A percentile compares a stretch with the other conserved stretches of the same genome.
Evolutionary conservation across 495 filamentous ascomycete genomes (phyloP).

Genomic region (Daldinia concentrica): DNA sequence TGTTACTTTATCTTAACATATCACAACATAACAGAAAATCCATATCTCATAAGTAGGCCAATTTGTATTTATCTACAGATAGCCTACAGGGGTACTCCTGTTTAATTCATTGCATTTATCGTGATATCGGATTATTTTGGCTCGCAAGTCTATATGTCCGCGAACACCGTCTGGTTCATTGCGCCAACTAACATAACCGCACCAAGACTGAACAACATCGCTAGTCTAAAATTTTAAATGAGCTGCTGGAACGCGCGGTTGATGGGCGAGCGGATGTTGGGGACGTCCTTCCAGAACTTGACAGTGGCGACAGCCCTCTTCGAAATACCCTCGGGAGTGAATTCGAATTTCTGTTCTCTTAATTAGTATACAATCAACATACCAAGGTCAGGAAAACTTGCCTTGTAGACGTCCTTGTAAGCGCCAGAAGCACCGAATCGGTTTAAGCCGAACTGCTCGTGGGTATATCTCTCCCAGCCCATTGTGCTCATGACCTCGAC

Average conservation of each 20-base stretch:
- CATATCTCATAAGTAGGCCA: neutral
- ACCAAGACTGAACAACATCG: conserved; percentile 26
- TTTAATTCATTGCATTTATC: conserved; percentile 31
- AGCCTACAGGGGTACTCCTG: neutral
- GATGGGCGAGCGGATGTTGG: conserved; percentile 88
- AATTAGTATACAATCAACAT: conserved; percentile 44
- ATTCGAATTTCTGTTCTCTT: conserved; percentile 88
- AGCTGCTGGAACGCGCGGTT: conserved; percentile 92
- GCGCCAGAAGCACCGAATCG: conserved; percentile 95
- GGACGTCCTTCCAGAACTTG: conserved; percentile 95
- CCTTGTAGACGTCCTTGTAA: conserved; percentile 97
- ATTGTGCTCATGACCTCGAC: conserved; percentile 93
- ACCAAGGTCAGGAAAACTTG: conserved; percentile 55
- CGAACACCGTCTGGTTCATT: conserved; percentile 31
- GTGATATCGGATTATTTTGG: conserved; percentile 32
- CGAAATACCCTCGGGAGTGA: conserved; percentile 93
- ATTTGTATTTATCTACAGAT: neutral
- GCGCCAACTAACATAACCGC: conserved; percentile 30
- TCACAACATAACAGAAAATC: neutral
- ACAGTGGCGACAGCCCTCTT: conserved; percentile 92
- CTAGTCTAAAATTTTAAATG: conserved; percentile 64
- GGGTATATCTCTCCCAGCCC: conserved; percentile 97
- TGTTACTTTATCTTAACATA: neutral
- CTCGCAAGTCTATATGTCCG: conserved; percentile 40
- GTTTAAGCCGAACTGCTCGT: conserved; percentile 99